Conservation (phyloP, 192 early-diverging fungal species). For the Coemansia sp. region DNA sequence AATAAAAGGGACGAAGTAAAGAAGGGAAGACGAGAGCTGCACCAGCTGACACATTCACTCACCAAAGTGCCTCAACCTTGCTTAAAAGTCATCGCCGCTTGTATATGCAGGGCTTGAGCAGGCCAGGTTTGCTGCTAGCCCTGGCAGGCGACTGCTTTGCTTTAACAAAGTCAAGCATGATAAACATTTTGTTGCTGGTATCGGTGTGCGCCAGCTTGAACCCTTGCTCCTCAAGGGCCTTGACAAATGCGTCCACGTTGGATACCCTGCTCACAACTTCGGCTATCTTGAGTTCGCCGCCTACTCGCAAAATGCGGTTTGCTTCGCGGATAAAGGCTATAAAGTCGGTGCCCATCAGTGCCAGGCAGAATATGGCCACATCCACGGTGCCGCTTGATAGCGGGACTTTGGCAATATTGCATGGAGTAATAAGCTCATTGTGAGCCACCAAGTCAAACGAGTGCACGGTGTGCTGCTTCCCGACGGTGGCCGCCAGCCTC, state of each 20-base stretch:
- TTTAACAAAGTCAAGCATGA: constrained; percentile 79
- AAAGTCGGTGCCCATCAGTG: constrained; percentile 97
- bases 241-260: constrained; percentile 72
- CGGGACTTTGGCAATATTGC: constrained; percentile 90
- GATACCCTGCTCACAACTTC: constrained; percentile 90
- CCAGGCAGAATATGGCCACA: constrained; percentile 85
- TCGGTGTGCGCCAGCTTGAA: constrained; percentile 75
- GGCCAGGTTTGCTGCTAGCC: not conserved
- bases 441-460: constrained; percentile 87
- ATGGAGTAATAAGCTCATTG: constrained; percentile 76
- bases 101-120: constrained; percentile 62
- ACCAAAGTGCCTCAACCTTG: no score
- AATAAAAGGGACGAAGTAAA: no score
- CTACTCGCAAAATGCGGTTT: constrained; percentile 66
- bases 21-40: no score
- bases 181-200: constrained; percentile 91
- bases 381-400: constrained; percentile 64
- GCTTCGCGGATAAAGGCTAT: constrained; percentile 88
- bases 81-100: constrained; percentile 46
- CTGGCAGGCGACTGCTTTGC: constrained; percentile 24
- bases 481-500: constrained; percentile 67
- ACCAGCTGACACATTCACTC: no score
- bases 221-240: constrained; percentile 65
- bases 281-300: constrained; percentile 87
- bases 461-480: constrained; percentile 61